Base-by-base conservation (phyloP, 2,329 filamentous ascomycete genomes). In the Arthrobotrys pseudoclavata region DNA sequence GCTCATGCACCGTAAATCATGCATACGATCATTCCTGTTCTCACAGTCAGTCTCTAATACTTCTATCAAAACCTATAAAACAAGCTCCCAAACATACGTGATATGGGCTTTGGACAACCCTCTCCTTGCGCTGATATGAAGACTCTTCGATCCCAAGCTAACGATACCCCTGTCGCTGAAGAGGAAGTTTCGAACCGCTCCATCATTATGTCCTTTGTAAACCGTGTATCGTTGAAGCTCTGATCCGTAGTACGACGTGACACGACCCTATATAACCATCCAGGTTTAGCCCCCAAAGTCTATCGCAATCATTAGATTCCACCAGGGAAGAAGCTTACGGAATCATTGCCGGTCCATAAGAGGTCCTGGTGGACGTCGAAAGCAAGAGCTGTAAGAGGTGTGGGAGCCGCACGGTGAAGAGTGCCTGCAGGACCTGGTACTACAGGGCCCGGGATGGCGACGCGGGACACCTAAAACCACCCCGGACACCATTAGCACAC, bases 1-100 rank as follows among this genome's bases (percentile, higher is more conserved):
- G 83, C 92, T 95, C 94, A 98, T 98, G 84, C 96, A 98, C 81
- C 90, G 89, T 79, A 99, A 86, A 82, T 97, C 93, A 79, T 98
- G 97, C 69, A 91, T 91, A 29, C 89, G 86, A 87, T 79, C 91
- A 92, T 79, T 80, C 80, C 69, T 79, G 24, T 29, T 15, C 20
- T 15, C 20, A 9, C 2, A 29, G 18, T 60, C 55, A 60, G 34
- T 60, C 18, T 63, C 45, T 18, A n/a, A 15, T 26, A 22, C 15
- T 5, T 15, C 2, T n/a, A 20, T 22, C 31, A 15, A 3, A 22
- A 22, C 15, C 9, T 5, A 22, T 10, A 29, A 9, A 1, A n/a
- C 4, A 2, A 45, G 18, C 42, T 7, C 7, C n/a, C 37, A 60
- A 37, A 26, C 60, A 79, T 88, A 94, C 87, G 87, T 89, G 78